Evolutionary conservation across 2,329 filamentous ascomycete species (phyloP).

Genomic region (Ceratocystis cubensis): DNA sequence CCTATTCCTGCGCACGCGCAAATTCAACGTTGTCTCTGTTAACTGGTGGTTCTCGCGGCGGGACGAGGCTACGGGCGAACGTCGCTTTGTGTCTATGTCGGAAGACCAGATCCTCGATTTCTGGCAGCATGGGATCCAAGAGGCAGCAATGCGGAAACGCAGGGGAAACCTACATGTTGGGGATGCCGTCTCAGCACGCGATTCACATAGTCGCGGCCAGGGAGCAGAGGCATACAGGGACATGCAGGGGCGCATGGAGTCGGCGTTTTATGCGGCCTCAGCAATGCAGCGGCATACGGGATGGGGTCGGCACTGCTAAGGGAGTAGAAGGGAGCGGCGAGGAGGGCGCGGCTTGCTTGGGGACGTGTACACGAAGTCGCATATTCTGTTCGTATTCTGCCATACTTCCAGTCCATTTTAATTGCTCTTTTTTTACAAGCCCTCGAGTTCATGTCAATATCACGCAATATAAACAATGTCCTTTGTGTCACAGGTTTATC

Average conservation of each 20-base stretch:
- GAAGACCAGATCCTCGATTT: conserved; percentile 50
- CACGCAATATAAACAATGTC: not conserved
- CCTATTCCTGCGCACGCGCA: conserved; percentile 53
- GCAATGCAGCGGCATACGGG: conserved; percentile 8
- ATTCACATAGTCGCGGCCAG: conserved; percentile 35
- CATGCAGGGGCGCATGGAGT: conserved; percentile 43
- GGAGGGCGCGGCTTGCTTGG: not conserved
- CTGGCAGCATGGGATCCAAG: conserved; percentile 48
- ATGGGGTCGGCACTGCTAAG: conserved; percentile 3
- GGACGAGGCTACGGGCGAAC: conserved; percentile 27
- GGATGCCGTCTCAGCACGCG: conserved; percentile 29
- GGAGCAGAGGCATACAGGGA: conserved; percentile 42
- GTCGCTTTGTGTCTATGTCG: conserved; percentile 40
- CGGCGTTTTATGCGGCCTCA: not conserved
- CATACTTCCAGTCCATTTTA: not conserved
- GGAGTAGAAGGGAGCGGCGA: not conserved
- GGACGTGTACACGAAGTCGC: too few relatives aligned
- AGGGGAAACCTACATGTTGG: conserved; percentile 44
- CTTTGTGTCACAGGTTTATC: not conserved
- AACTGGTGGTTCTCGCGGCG: conserved; percentile 46
- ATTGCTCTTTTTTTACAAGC: not conserved
- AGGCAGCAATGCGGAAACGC: conserved; percentile 45
- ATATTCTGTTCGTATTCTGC: not conserved
- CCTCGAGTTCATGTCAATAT: not conserved
- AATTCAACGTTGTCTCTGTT: conserved; percentile 50